Evolutionary conservation across 2,329 filamentous ascomycete genomes (phyloP).

Genomic region (Ophiosphaerella narmari): DNA sequence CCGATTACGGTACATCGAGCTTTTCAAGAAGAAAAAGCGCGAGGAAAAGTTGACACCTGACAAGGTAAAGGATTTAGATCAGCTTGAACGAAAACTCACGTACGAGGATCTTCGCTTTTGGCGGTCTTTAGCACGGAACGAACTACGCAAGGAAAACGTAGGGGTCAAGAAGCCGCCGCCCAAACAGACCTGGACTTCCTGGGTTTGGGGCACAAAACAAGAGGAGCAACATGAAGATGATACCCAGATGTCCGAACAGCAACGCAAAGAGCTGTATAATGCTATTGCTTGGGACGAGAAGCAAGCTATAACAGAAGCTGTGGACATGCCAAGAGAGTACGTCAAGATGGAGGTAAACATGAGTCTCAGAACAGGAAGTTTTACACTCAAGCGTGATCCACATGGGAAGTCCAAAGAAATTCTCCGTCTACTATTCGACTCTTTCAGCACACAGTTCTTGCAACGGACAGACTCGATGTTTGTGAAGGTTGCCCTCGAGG

Average conservation of each 20-base stretch:
- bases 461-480: conserved; percentile 91
- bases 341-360: conserved; percentile 92
- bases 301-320: conserved; percentile 80
- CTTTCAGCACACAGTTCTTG: conserved; percentile 87
- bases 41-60: conserved; percentile 68
- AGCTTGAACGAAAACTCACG: conserved; percentile 81
- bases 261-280: conserved; percentile 93
- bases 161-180: conserved; percentile 77
- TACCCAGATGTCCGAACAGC: conserved; percentile 89
- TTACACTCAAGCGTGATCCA: conserved; percentile 85
- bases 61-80: conserved; percentile 73
- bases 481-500: conserved; percentile 86
- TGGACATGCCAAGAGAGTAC: conserved; percentile 88
- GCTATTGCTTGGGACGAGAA: conserved; percentile 99
- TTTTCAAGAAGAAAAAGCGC: conserved; percentile 91
- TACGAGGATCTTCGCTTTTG: conserved; percentile 98
- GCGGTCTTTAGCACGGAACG: conserved; percentile 90
- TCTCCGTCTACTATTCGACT: conserved; percentile 89
- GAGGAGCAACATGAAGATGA: conserved; percentile 72
- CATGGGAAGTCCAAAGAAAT: conserved; percentile 80
- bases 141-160: conserved; percentile 92
- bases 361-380: conserved; percentile 92
- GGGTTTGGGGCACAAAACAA: conserved; percentile 74
- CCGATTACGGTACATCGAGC: conserved; percentile 81
- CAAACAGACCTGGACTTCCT: conserved; percentile 86